Percentiles rank a stretch among this genome's conserved stretches.
phyloP scores from a whole-genome alignment of 441 rosid species.

The Eruca vesicaria region DNA sequence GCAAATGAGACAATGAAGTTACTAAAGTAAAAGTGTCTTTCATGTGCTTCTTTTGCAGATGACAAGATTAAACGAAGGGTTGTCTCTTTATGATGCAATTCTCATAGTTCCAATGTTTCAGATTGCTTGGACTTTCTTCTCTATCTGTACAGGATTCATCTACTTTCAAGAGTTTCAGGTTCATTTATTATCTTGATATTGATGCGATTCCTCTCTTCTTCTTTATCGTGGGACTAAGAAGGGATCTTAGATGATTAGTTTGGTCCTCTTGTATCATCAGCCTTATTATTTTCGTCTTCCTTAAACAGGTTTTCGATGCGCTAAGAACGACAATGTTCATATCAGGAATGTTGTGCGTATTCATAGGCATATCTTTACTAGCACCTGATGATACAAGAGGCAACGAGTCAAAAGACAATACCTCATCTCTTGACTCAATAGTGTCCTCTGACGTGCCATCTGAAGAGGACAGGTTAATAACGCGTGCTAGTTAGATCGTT shows the following conservation, averaged over 20 bases:
- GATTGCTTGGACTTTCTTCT: constrained; percentile 99
- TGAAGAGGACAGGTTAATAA: constrained; percentile 71
- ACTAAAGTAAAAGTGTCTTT: constrained; percentile 5
- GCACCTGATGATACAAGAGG: constrained; percentile 97
- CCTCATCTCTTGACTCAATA: constrained; percentile 42
- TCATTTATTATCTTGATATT: neutral
- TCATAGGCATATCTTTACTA: constrained; percentile 82
- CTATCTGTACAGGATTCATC: constrained; percentile 96
- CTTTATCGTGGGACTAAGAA: neutral
- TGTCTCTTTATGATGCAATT: constrained; percentile 92
- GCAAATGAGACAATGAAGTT: constrained; percentile 10
- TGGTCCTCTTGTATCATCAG: neutral
- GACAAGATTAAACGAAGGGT: constrained; percentile 94
- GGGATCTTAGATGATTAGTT: neutral
- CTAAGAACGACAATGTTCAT: constrained; percentile 93
- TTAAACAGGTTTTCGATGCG: constrained; percentile 76
- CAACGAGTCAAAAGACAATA: constrained; percentile 67
- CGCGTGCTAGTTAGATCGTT: neutral
- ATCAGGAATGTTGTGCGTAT: constrained; percentile 82
- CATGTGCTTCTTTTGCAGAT: constrained; percentile 52
- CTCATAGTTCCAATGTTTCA: constrained; percentile 99
- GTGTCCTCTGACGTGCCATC: constrained; percentile 37
- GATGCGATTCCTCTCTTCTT: neutral
- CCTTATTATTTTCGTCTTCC: constrained; percentile 9
- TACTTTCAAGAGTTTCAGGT: constrained; percentile 99